Evolutionary conservation across 2,329 filamentous ascomycete genomes (phyloP).

Genomic region (Aspergillus neotritici): DNA sequence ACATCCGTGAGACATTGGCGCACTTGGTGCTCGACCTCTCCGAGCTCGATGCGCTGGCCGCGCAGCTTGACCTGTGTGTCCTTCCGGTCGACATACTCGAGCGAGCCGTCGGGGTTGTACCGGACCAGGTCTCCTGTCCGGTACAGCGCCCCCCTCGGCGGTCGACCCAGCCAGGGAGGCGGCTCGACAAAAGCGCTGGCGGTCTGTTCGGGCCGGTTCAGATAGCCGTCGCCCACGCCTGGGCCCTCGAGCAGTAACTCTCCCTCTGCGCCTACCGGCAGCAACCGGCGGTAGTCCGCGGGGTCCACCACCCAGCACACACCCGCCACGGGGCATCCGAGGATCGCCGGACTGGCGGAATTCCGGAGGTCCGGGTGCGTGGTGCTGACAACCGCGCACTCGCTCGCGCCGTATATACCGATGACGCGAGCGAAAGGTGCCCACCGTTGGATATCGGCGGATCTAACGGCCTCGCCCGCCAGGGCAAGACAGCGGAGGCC

Average conservation of each 20-base stretch:
- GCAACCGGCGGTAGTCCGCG: conserved; percentile 17
- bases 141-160: too few relatives aligned
- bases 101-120: conserved; percentile 18
- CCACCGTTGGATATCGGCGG: background rate
- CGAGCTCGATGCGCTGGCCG: conserved; percentile 27
- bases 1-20: too few relatives aligned
- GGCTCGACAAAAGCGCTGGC: conserved; percentile 18
- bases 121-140: conserved; percentile 29
- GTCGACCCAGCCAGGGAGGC: too few relatives aligned
- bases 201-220: conserved; percentile 28
- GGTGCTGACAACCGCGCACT: conserved; percentile 13
- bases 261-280: conserved; percentile 29
- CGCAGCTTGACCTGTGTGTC: conserved; percentile 18
- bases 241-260: conserved; percentile 33
- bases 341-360: conserved; percentile 6
- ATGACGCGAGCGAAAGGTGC: conserved; percentile 18
- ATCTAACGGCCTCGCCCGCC: conserved; percentile 23
- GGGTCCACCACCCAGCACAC: conserved; percentile 25
- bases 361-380: background rate
- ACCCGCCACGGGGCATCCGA: conserved; percentile 4
- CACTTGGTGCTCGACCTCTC: conserved; percentile 20
- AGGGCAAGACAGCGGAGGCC: conserved; percentile 23
- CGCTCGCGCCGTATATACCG: conserved; percentile 16
- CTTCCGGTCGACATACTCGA: conserved; percentile 13
- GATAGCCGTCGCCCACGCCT: conserved; percentile 30